Evolutionary conservation across 352 stramenopile species (phyloP), one percentile per base, ranked within the genome.

Genomic region (Aphanomyces astaci): DNA sequence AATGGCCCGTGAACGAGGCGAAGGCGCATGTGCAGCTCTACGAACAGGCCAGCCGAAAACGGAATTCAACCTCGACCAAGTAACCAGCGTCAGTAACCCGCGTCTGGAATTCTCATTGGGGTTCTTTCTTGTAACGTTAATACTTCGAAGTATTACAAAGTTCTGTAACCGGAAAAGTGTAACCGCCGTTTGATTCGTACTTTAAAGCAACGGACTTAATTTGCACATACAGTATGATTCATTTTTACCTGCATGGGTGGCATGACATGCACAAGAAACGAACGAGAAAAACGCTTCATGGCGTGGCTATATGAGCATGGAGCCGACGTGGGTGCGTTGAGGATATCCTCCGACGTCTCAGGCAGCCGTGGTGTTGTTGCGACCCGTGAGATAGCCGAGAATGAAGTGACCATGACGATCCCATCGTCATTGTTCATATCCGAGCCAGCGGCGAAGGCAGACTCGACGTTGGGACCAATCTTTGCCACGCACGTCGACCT

Each of bases 391-490:
- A 92, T 96, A 52, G 73, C 74, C 1, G 63, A 81, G 15, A 63
- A 71, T 45, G 87, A 95, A 73, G 66, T 74, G 15, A 92, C 94
- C 78, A 54, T 94, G 25, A 71, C 73, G 45, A 79, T 96, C 19
- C 88, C 88, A 0, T 62, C 62, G 19, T 56, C 33, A 13, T 74
- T 94, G 55, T 78, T 96, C 65, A 90, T 96, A 63, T 89, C 80
- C 1, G 84, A 92, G 70, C 74, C 76, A 45, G 70, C 73, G 24
- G 91, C 81, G 72, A 83, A 79, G 73, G 49, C 45, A 0, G 82
- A 92, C 59, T 66, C 75, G 19, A 73, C 78, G 52, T 71, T 93
- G 25, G 49, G 78, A 0, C 68, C 48, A 19, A 71, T 92, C 11
- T 80, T 82, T 56, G 67, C 73, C 13, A 76, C 75, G 24, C 85